Base-by-base conservation (phyloP, 352 stramenopile species). In the Phytophthora boehmeriae region DNA sequence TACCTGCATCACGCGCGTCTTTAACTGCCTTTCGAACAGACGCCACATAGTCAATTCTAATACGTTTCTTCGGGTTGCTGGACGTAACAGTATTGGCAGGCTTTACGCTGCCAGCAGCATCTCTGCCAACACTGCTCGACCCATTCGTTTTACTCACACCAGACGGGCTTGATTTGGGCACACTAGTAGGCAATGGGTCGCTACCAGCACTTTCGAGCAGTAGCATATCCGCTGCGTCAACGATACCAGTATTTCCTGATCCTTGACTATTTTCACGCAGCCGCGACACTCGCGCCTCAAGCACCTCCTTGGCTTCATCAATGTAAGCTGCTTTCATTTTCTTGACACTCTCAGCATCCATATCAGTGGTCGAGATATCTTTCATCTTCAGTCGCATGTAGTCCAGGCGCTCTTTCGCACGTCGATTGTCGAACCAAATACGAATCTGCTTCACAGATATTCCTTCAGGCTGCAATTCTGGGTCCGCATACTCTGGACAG, bases 351-450 rank as follows among this genome's bases (percentile, higher is more conserved):
- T 95, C 86, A 1, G 76, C 79, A 51, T 95, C 86, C 79, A 95
- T 90, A 20, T 90, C 80, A 4, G 84, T 78, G 8, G 83, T 93
- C 27, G 86, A 92, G 51, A 93, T 87, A 27, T 93, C 81, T 58
- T 95, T 95, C 86, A 95, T 95, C 71, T 95, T 93, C 36, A 95
- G 47, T 30, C 86, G 84, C 86, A 95, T 95, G 69, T 95, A 95
- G 54, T 95, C 86, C 13, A 95, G 59, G 3, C 84, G 80, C 48
- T 95, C 86, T 47, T 95, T 95, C 2, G 86, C 86, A 16, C 86
- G 82, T 2, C 86, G 81, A 54, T 95, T 95, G 56, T 95, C 86
- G 64, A 95, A 95, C 86, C 84, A 93, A 55, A 95, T 93, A 41
- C 84, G 86, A 20, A 93, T 95, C 59, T 93, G 86, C 62, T 95